Base-by-base conservation (phyloP, 148 eudicot genomes). In the Chenopodium suecicum region DNA sequence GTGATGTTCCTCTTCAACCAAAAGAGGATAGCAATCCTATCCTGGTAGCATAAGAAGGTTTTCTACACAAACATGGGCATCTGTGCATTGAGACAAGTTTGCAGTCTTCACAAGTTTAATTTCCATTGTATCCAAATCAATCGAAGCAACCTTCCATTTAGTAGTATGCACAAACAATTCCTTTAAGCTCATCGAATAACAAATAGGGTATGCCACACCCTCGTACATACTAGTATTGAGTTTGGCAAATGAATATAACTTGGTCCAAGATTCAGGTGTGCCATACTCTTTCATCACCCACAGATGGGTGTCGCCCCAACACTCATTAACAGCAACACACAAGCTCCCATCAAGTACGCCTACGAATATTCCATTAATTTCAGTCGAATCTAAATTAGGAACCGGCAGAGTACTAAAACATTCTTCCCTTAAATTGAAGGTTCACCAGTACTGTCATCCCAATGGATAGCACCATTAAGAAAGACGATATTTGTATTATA, bases 261-360 rank as follows among this genome's bases (percentile, higher is more conserved):
- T 73, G n/a, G 76, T 41, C 78, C 78, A 80, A 56, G 82, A 80
- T 44, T 68, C 77, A 25, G 66, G 78, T 9, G 46, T 69, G 0
- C 82, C 82, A 63, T 80, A 73, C 37, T 80, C 82, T 44, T 80
- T 63, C 82, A 80, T 62, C 3, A 73, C 41, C 82, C 78, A 80
- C 48, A 63, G 67, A 64, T 73, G 62, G 17, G 1, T 23, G 32
- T 29, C 7, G 11, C 2, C 2, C 16, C 52, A 3, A 5, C 2
- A 19, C 64, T 44, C 46, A 16, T 12, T 73, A 20, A 80, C 70
- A 23, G 32, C 20, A 73, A n/a, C 7, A 58, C 76, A 56, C 68
- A 71, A 79, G 76, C 82, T 56, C 76, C 50, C 82, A 70, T 79
- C 82, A 29, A 80, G 50, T 31, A 62, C 77, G 1, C 71, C 77